Conservation (phyloP, 2,329 filamentous ascomycete genomes). For the Helminthosporium solani region DNA sequence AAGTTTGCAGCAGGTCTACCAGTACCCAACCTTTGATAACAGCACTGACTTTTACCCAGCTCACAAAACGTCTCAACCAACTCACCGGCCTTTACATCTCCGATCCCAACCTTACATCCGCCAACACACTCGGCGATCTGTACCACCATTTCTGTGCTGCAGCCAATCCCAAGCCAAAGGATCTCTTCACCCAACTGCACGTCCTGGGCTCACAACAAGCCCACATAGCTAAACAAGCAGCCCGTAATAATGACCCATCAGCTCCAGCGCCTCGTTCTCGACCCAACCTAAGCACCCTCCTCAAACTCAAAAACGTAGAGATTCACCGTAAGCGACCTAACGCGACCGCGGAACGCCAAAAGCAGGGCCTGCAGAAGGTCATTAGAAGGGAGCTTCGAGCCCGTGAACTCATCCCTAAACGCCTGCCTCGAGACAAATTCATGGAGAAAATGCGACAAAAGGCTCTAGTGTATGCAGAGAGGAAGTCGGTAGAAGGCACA, state of each 20-base stretch:
- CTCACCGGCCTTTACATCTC: conserved; percentile 75
- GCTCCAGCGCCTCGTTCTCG: conserved; percentile 5
- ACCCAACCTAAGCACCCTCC: conserved; percentile 26
- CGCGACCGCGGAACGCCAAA: conserved; percentile 69
- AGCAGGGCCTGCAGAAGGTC: conserved; percentile 72
- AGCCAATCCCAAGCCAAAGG: conserved; percentile 46
- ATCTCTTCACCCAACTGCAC: conserved; percentile 63
- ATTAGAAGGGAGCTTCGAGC: background rate
- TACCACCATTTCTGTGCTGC: conserved; percentile 38
- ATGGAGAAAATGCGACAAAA: background rate
- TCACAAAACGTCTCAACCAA: conserved; percentile 77
- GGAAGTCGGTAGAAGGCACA: conserved; percentile 3
- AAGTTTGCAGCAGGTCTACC: conserved; percentile 39
- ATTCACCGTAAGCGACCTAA: conserved; percentile 66
- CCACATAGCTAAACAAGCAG: conserved; percentile 19
- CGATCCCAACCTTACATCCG: conserved; percentile 62
- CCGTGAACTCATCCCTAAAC: background rate
- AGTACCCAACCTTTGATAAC: conserved; percentile 8
- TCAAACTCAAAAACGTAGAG: conserved; percentile 61
- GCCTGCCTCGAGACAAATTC: background rate
- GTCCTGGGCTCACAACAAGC: conserved; percentile 17
- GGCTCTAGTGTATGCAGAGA: background rate
- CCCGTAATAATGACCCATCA: conserved; percentile 7
- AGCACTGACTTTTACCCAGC: conserved; percentile 51
- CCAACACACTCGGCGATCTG: conserved; percentile 41